Conservation (phyloP, 129 eudicot species). For the Calendula officinalis region DNA sequence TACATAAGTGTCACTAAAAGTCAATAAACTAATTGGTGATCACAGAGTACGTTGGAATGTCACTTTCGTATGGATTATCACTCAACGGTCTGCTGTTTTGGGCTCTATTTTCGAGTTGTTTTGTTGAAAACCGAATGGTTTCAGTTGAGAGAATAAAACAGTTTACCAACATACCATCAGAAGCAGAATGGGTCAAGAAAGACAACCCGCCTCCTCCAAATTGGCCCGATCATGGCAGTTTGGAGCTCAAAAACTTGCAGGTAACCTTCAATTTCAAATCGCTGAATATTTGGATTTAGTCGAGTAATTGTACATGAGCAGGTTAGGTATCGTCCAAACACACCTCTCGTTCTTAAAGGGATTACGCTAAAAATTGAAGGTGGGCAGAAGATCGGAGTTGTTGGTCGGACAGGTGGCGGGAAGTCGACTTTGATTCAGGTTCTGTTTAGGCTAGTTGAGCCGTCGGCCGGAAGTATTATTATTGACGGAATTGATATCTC, state of each 20-base stretch:
- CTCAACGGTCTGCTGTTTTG: conserved; percentile 51
- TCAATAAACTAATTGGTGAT: conserved; percentile 7
- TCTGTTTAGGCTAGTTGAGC: conserved; percentile 87
- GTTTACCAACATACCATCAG: conserved; percentile 55
- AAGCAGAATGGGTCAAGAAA: conserved; percentile 57
- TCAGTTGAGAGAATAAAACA: conserved; percentile 79
- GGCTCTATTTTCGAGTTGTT: conserved; percentile 45
- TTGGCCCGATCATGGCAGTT: conserved; percentile 63
- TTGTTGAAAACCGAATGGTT: conserved; percentile 69
- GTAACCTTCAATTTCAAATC: conserved; percentile 18
- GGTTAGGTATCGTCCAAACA: conserved; percentile 85
- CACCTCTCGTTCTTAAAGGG: conserved; percentile 80
- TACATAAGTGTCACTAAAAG: no score
- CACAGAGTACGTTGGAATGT: conserved; percentile 62
- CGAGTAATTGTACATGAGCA: conserved; percentile 30
- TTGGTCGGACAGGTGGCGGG: conserved; percentile 96
- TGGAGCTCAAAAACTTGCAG: conserved; percentile 59
- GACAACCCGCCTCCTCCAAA: conserved; percentile 41
- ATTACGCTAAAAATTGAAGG: conserved; percentile 65
- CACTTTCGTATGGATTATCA: conserved; percentile 69
- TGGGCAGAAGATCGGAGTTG: conserved; percentile 87
- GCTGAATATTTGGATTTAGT: not conserved
- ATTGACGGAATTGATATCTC: conserved; percentile 76
- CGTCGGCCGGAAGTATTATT: conserved; percentile 64
- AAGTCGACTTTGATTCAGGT: conserved; percentile 90